Conservation (phyloP, 805 yeast genomes). For the Saccharomycopsis vini region DNA sequence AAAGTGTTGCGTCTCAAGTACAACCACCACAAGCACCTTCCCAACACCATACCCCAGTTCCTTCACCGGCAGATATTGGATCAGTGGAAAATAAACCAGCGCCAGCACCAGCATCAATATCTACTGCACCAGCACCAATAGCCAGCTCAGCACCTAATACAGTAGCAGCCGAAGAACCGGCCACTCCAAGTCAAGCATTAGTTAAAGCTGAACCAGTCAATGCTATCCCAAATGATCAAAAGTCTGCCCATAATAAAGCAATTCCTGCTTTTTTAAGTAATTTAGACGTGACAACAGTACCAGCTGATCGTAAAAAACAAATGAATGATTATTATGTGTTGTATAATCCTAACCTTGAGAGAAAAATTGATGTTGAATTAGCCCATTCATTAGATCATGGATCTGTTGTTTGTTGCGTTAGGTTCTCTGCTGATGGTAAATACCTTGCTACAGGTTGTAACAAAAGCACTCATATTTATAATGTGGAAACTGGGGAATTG, state of each 20-base stretch:
- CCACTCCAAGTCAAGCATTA: not conserved
- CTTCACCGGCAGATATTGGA: conserved; percentile 2
- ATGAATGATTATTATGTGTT: conserved; percentile 79
- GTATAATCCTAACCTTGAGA: conserved; percentile 71
- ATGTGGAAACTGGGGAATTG: conserved; percentile 84
- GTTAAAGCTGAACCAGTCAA: conserved; percentile 3
- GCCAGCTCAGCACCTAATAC: not conserved
- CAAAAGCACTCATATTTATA: conserved; percentile 89
- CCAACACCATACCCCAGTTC: conserved; percentile 3
- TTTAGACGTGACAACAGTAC: conserved; percentile 68
- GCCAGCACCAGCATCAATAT: conserved; percentile 2
- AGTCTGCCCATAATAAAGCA: conserved; percentile 24
- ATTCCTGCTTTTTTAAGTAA: conserved; percentile 69
- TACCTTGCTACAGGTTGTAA: conserved; percentile 97
- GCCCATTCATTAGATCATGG: conserved; percentile 87
- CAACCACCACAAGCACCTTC: conserved; percentile 9
- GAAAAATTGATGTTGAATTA: conserved; percentile 73
- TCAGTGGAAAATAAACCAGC: not conserved
- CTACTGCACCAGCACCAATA: not conserved
- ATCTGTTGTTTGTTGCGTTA: conserved; percentile 93
- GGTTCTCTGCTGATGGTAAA: conserved; percentile 86
- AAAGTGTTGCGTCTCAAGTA: not conserved
- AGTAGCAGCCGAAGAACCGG: not conserved
- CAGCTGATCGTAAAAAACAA: conserved; percentile 71
- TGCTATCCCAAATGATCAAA: conserved; percentile 30